Evolutionary conservation across 2,329 filamentous ascomycete species (phyloP), one percentile per base, ranked within the genome.

Genomic region (Pseudocercospora vitis): DNA sequence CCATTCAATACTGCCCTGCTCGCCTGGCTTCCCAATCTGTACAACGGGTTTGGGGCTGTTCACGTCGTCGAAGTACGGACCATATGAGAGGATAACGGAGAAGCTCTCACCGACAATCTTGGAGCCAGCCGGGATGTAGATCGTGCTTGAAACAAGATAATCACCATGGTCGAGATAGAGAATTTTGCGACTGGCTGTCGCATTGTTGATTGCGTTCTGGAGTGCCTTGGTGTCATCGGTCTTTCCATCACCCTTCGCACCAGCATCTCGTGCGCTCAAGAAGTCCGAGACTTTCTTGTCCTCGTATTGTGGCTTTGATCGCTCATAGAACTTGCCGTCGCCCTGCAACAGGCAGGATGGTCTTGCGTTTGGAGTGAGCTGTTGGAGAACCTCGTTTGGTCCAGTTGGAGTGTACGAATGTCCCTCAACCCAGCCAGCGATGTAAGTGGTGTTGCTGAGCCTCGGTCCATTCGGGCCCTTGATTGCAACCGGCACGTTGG

Each of bases 81-180:
- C 85, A 6, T 75, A 77, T 0, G 79, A 84, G 50, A 81, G 75
- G 57, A 84, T 78, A 69, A 83, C 75, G 1, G 78, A 75, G 60
- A 78, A 78, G 2, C 75, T 76, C 61, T 87, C 83, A 11, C 85
- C 85, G 2, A 84, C 76, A 52, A 88, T 81, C 58, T 76, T 80
- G 8, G 78, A 75, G 9, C 75, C 74, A 1, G 67, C 61, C 53
- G 88, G 88, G 7, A 91, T 79, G 61, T 81, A 80, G 69, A 91
- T 74, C 1, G 88, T 91, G 39, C 37, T 53, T 37, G 81, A 84
- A 62, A 91, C 75, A 50, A 88, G 70, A 69, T 91, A 90, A 46
- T 85, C 81, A 50, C 88, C 88, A 65, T 87, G 84, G 65, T 89
- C 86, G 61, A 92, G 86, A 73, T 85, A 91, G 53, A 89, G 79